Percentiles rank a stretch among this genome's conserved stretches.
Conservation (phyloP, 2,329 filamentous ascomycete species). For the Colletotrichum sp. region DNA sequence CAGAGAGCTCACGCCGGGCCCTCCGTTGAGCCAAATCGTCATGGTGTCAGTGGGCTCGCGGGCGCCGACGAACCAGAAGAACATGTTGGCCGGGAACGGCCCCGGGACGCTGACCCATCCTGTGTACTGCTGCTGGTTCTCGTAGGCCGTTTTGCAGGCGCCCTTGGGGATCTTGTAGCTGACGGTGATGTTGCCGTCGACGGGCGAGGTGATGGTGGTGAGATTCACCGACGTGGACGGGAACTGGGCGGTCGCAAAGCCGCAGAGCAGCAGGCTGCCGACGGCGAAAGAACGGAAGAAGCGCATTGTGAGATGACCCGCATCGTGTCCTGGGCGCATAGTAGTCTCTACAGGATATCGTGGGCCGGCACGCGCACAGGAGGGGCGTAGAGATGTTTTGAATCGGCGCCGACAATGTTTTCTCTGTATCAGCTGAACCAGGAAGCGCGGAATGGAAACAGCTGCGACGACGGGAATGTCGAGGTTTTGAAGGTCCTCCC, state of each 20-base stretch:
- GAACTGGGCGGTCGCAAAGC: constrained; percentile 15
- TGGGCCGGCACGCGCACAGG: background rate
- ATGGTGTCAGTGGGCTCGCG: constrained; percentile 46
- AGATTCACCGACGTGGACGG: constrained; percentile 37
- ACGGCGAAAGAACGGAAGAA: constrained; percentile 4
- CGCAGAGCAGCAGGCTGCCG: constrained; percentile 1
- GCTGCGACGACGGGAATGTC: constrained; percentile 4
- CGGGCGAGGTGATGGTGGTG: constrained; percentile 64
- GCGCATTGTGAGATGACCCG: constrained; percentile 17
- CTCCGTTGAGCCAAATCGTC: constrained; percentile 71
- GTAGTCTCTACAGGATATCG: background rate
- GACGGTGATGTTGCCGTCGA: constrained; percentile 68
- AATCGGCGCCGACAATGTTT: background rate
- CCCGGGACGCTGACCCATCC: constrained; percentile 71
- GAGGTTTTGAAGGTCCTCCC: constrained; percentile 6
- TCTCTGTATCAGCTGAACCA: background rate
- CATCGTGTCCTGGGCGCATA: constrained; percentile 21
- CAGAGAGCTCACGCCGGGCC: constrained; percentile 69
- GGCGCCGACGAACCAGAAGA: constrained; percentile 56
- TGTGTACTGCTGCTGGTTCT: constrained; percentile 70
- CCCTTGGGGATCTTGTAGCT: constrained; percentile 67
- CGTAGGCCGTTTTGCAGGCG: constrained; percentile 69
- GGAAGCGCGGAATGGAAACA: background rate
- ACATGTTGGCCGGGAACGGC: constrained; percentile 54
- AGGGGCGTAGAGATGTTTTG: background rate